Evolutionary conservation across 1,284 basidiomycete genomes (phyloP).

Genomic region (Ceratobasidium sp.): DNA sequence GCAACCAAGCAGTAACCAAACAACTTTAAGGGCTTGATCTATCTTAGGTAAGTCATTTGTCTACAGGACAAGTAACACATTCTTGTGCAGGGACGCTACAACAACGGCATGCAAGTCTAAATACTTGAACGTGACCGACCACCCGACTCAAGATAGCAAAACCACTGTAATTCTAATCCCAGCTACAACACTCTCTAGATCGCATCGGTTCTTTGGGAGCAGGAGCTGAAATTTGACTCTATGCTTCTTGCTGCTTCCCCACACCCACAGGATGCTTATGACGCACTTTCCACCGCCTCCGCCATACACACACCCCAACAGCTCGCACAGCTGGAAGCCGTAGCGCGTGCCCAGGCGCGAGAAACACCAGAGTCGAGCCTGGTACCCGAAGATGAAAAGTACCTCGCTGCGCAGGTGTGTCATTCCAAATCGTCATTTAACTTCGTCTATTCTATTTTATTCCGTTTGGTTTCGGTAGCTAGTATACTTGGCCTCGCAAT

Average conservation of each 20-base stretch:
- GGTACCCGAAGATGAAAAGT: conserved; percentile 31
- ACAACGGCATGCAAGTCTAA: conserved; percentile 38
- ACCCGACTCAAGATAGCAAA: not conserved
- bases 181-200: not conserved
- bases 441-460: not conserved
- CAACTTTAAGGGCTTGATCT: too few relatives aligned
- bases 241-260: conserved; percentile 41
- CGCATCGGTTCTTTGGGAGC: not conserved
- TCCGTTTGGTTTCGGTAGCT: conserved; percentile 53
- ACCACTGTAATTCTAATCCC: not conserved
- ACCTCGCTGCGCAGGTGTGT: conserved; percentile 20
- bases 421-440: not conserved
- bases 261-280: conserved; percentile 4
- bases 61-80: not conserved
- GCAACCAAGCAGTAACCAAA: too few relatives aligned
- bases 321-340: conserved; percentile 38
- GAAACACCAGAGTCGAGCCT: conserved; percentile 10
- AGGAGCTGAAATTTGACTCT: not conserved
- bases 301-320: conserved; percentile 38
- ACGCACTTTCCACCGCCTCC: not conserved
- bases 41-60: conserved; percentile 1
- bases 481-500: conserved; percentile 71
- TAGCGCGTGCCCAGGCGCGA: conserved; percentile 33
- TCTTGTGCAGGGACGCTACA: conserved; percentile 5
- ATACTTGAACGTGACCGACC: not conserved